A percentile compares a stretch with the other conserved stretches of the same genome.
phyloP scores from a whole-genome alignment of 2,329 filamentous ascomycete genomes.

The Leptographium galeiforme region DNA sequence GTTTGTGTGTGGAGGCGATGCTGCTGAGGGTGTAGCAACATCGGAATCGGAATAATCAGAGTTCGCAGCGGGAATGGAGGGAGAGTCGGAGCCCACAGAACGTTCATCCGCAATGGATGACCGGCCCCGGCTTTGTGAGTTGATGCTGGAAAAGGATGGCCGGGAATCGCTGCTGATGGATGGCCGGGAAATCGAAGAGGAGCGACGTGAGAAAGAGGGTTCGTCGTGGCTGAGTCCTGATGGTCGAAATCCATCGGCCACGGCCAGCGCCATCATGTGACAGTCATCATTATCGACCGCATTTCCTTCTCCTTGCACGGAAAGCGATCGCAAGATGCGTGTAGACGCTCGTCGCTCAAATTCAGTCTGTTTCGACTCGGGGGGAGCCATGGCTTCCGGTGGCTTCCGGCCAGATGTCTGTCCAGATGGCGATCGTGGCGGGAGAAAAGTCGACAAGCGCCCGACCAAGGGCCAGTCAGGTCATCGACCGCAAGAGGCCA shows the following conservation, averaged over 20 bases:
- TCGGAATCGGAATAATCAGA: neutral
- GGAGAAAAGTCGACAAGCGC: neutral
- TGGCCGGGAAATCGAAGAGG: neutral
- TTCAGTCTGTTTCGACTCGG: slow-evolving; percentile 9
- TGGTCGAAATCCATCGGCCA: slow-evolving; percentile 11
- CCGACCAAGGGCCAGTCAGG: neutral
- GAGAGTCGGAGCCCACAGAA: neutral
- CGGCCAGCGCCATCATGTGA: slow-evolving; percentile 2
- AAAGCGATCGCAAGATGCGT: slow-evolving; percentile 6
- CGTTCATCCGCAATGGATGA: neutral
- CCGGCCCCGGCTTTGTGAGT: neutral
- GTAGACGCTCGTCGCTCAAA: slow-evolving; percentile 11
- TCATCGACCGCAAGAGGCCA: neutral
- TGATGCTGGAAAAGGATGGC: slow-evolving; percentile 3
- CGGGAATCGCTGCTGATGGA: neutral
- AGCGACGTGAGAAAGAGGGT: neutral
- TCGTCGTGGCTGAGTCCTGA: neutral
- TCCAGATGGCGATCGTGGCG: neutral
- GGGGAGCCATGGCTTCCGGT: slow-evolving; percentile 9
- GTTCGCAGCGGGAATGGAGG: neutral
- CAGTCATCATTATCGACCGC: slow-evolving; percentile 2
- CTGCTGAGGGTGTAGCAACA: neutral
- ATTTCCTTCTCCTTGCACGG: slow-evolving; percentile 4
- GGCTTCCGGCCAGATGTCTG: neutral
- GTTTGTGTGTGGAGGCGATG: neutral